Base-by-base conservation (phyloP, 257 asterid species). In the Thymus quinquecostatus region DNA sequence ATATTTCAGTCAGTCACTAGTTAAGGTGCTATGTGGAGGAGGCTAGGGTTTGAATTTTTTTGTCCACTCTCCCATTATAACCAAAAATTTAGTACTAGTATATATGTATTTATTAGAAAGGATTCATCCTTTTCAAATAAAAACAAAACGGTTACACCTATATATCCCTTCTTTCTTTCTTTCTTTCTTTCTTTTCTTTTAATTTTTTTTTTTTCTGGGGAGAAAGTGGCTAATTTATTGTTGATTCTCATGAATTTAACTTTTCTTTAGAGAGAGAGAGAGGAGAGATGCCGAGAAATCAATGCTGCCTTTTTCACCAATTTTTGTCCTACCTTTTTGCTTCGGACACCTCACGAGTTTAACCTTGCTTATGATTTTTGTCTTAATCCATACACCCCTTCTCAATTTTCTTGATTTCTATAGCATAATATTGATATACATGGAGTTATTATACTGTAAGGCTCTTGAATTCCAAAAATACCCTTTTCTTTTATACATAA, bases 261-360 rank as follows among this genome's bases (percentile, higher is more conserved):
- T 45, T 28, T 49, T 71, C 21, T 38, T 49, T 21, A 21, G 21
- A 21, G 6, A 38, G 44, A 38, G 2, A 10, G 12, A 43, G 48
- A 44, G 49, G 56, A 75, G 33, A 68, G 77, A 73, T 60, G 28
- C 53, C 62, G 60, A 53, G 69, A 12, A 64, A 41, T 48, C 48
- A 38, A 50, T 60, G 54, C 58, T 76, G 72, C 60, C 21, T 38
- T 77, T 70, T 77, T 67, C 64, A 50, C 69, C 79, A 14, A 10
- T 32, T 70, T 57, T 62, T 59, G 29, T 68, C 69, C 14, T 21
- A 68, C 57, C 21, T 28, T 2, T 21, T 53, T 53, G 58, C 8
- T 21, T n/a, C 14, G 56, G 56, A 50, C 56, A 13, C 9, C 30
- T 68, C 71, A 45, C 68, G 32, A 66, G 53, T 49, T 9, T 7